Conservation (phyloP, 1,284 basidiomycete genomes). For the Mycena sp. region DNA sequence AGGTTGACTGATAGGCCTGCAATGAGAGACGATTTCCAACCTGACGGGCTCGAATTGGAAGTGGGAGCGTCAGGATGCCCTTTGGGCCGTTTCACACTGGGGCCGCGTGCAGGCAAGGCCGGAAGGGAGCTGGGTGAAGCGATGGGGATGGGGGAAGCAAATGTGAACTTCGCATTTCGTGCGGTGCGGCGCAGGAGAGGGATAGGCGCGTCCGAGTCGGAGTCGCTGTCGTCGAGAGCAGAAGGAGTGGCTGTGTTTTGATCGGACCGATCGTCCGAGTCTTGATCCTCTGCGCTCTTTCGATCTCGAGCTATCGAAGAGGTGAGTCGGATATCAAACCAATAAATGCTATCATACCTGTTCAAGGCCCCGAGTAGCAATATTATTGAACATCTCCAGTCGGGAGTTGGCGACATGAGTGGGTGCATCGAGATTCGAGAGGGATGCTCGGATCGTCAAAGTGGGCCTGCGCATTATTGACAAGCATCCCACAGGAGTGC, state of each 20-base stretch:
- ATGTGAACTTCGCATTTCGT: background rate
- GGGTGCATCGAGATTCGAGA: background rate
- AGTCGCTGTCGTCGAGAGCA: background rate
- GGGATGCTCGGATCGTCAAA: background rate
- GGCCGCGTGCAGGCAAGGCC: background rate
- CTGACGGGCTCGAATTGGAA: slow-evolving; percentile 9
- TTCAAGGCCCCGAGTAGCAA: background rate
- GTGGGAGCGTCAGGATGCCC: slow-evolving; percentile 12
- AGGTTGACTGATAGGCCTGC: too few species aligned
- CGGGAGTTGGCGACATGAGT: background rate
- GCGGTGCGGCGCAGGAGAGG: background rate
- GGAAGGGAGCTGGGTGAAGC: background rate
- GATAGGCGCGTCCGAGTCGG: background rate
- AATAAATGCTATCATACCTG: background rate
- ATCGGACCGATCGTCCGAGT: background rate
- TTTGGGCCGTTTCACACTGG: slow-evolving; percentile 10
- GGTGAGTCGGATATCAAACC: background rate
- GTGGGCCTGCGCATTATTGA: background rate
- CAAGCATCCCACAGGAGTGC: slow-evolving; percentile 4
- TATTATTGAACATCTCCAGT: background rate
- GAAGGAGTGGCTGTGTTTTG: background rate
- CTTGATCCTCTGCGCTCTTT: background rate
- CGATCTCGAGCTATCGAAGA: background rate
- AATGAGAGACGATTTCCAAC: too few species aligned
- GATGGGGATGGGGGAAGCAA: background rate